A percentile compares a stretch with the other conserved stretches of the same genome.
Evolutionary conservation across 1,139 yeast genomes (phyloP).

Genomic region (Diutina sp.): DNA sequence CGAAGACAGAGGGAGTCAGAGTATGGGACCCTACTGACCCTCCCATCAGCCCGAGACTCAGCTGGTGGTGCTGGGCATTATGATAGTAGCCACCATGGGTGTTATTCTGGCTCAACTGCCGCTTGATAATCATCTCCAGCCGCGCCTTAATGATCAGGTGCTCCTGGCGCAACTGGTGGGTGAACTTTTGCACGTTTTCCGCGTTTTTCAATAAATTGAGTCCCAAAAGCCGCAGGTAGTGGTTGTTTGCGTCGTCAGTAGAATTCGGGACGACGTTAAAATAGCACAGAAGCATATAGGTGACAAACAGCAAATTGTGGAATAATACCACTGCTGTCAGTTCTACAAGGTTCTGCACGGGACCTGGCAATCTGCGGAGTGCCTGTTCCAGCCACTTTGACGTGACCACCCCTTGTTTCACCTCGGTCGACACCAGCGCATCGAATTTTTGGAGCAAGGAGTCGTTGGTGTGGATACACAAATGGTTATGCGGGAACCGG

Average conservation of each 20-base stretch:
- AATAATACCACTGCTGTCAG: conserved; percentile 21
- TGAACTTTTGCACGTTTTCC: conserved; percentile 21
- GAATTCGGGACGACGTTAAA: conserved; percentile 19
- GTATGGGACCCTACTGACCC: neutral
- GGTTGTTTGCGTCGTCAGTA: conserved; percentile 17
- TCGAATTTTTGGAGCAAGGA: conserved; percentile 23
- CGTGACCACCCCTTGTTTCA: conserved; percentile 14
- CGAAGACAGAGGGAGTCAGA: neutral
- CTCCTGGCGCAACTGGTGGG: conserved; percentile 19
- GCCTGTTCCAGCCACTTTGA: conserved; percentile 13
- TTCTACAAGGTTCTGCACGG: conserved; percentile 23
- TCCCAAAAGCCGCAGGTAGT: conserved; percentile 22
- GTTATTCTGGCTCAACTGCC: conserved; percentile 15
- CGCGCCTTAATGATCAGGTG: conserved; percentile 17
- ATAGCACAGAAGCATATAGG: conserved; percentile 31
- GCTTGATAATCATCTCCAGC: conserved; percentile 18
- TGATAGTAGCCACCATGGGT: neutral
- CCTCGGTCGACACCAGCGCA: conserved; percentile 16
- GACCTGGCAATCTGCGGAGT: conserved; percentile 20
- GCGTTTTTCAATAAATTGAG: conserved; percentile 27
- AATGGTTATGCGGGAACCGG: conserved; percentile 23
- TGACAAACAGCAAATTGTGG: conserved; percentile 22
- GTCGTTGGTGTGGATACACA: conserved; percentile 27
- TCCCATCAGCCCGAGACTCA: neutral
- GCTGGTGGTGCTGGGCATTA: conserved; percentile 10